Evolutionary conservation across 495 filamentous ascomycete genomes (phyloP).

Genomic region (Staphylotrichum longicolle): DNA sequence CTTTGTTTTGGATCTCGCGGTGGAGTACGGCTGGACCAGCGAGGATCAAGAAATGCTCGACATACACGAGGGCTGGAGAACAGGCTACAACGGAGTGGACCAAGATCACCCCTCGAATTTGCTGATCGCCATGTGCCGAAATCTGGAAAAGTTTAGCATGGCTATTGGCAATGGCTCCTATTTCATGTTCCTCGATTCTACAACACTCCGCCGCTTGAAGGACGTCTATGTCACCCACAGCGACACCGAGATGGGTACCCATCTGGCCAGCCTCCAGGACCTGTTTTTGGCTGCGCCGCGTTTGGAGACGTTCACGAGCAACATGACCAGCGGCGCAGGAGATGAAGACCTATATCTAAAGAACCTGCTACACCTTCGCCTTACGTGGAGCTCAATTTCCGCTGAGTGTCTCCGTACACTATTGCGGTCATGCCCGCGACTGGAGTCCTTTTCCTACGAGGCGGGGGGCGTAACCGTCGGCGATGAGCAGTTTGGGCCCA

Average conservation of each 20-base stretch:
- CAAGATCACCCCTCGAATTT: neutral
- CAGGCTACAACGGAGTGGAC: neutral
- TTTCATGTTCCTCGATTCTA: neutral
- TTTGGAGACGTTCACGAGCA: neutral
- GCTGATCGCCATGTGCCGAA: neutral
- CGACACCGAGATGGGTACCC: neutral
- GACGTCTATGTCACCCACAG: neutral
- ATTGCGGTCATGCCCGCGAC: neutral
- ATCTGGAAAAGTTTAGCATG: neutral
- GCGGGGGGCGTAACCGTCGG: too few species aligned
- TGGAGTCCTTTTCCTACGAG: neutral
- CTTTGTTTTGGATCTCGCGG: neutral
- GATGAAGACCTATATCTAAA: neutral
- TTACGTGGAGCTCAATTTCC: neutral
- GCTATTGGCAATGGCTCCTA: neutral
- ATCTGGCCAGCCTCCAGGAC: neutral
- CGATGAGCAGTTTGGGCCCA: too few species aligned
- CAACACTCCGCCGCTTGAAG: neutral
- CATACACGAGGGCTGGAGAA: neutral
- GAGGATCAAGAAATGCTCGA: neutral
- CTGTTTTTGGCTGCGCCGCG: neutral
- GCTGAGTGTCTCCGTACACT: neutral
- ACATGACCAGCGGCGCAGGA: neutral
- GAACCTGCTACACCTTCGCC: neutral
- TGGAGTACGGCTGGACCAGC: neutral